Evolutionary conservation across 805 yeast species (phyloP).

Genomic region (Yamadazyma laniorum): DNA sequence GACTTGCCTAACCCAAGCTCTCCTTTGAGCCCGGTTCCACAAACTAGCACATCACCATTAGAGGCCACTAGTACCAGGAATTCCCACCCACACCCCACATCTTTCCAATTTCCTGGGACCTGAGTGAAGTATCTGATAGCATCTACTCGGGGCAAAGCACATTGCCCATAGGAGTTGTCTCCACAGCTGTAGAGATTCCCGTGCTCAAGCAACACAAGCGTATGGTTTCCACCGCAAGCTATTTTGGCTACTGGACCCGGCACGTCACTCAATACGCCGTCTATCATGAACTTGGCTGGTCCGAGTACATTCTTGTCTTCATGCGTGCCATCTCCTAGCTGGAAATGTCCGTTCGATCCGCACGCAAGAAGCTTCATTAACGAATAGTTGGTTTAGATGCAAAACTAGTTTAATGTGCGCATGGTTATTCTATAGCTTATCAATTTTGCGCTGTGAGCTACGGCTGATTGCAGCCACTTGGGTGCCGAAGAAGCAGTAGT

Average conservation of each 20-base stretch:
- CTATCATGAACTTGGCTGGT: conserved; percentile 15
- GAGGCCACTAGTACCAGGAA: conserved; percentile 52
- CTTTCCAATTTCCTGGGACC: conserved; percentile 32
- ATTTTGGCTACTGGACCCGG: conserved; percentile 28
- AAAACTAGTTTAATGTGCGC: too few relatives aligned
- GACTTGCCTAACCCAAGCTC: conserved; percentile 58
- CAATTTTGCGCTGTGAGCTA: too few relatives aligned
- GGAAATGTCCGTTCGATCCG: conserved; percentile 84
- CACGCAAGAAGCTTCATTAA: conserved; percentile 47
- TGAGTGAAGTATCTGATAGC: conserved; percentile 8
- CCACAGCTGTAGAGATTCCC: conserved; percentile 64
- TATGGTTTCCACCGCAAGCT: conserved; percentile 86
- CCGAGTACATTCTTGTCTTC: conserved; percentile 39
- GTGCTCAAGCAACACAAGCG: conserved; percentile 52
- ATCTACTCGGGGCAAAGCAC: conserved; percentile 27
- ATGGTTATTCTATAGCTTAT: too few relatives aligned
- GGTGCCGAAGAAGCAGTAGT: too few relatives aligned
- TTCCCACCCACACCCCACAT: conserved; percentile 79
- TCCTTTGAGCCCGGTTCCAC: conserved; percentile 71
- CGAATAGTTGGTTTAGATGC: too few relatives aligned
- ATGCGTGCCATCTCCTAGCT: conserved; percentile 60
- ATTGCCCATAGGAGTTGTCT: conserved; percentile 54
- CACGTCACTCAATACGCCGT: conserved; percentile 10
- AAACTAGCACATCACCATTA: conserved; percentile 41
- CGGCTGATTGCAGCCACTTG: too few relatives aligned